Percentiles rank a stretch among this genome's conserved stretches.
These are phyloP conservation scores for Corchorus olitorius DNA, from an alignment of 345 rosid species.

Conservation along the genomic window DNA sequence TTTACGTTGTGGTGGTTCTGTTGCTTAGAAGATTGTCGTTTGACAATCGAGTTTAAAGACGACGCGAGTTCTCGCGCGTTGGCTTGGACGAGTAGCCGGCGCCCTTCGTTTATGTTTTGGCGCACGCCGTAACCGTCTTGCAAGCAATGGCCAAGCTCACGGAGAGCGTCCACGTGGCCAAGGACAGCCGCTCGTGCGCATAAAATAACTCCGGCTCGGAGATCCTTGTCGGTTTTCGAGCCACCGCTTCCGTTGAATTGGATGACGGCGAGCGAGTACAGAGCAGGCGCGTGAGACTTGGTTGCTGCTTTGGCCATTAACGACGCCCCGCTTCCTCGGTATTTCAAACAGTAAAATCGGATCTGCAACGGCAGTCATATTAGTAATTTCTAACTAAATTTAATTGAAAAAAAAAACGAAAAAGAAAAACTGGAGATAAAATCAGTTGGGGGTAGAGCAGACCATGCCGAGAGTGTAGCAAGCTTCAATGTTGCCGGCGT, in stretches of 20 bases:
- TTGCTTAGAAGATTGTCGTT: constrained; percentile 5
- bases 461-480: constrained; percentile 72
- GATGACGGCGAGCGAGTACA: constrained; percentile 60
- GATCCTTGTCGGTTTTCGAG: constrained; percentile 49
- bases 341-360: constrained; percentile 68
- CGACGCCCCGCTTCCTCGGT: constrained; percentile 51
- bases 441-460: too few relatives aligned
- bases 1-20: neutral
- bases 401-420: neutral
- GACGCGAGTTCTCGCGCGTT: constrained; percentile 59
- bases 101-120: constrained; percentile 49
- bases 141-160: constrained; percentile 72
- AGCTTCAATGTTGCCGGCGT: constrained; percentile 63
- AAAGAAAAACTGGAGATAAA: neutral
- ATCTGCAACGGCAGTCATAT: constrained; percentile 39
- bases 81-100: constrained; percentile 57
- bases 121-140: constrained; percentile 75
- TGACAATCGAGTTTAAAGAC: constrained; percentile 28
- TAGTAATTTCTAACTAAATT: neutral
- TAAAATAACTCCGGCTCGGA: constrained; percentile 61
- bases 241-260: constrained; percentile 82
- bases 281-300: constrained; percentile 57
- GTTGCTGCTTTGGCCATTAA: constrained; percentile 71
- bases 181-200: constrained; percentile 64
- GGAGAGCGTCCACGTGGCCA: constrained; percentile 61